Evolutionary conservation across 225 moss, liverwort and hornwort genomes (phyloP).

Genomic region (Anthoceros angustus): DNA sequence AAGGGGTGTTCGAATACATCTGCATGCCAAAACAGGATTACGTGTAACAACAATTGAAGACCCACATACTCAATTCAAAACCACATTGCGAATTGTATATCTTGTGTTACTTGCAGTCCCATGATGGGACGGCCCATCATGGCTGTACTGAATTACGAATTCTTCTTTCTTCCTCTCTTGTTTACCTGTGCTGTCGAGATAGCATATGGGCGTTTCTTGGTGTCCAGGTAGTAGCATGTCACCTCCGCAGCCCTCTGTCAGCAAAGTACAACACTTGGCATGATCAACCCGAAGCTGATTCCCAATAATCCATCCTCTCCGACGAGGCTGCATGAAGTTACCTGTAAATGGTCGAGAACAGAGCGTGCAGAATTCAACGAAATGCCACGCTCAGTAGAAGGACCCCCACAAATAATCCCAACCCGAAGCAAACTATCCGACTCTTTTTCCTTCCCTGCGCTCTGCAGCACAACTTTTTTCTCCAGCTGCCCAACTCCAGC

Average conservation of each 20-base stretch:
- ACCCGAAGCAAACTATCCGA: slow-evolving; percentile 34
- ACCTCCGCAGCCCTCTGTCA: slow-evolving; percentile 40
- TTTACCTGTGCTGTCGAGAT: slow-evolving; percentile 42
- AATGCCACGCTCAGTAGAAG: slow-evolving; percentile 84
- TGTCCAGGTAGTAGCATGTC: slow-evolving; percentile 41
- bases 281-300: too few relatives aligned
- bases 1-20: slow-evolving; percentile 97
- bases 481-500: too few relatives aligned
- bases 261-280: neutral
- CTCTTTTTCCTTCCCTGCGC: neutral
- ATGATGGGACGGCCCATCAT: neutral
- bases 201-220: slow-evolving; percentile 30
- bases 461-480: neutral
- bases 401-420: slow-evolving; percentile 75
- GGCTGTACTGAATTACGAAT: neutral
- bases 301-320: too few relatives aligned
- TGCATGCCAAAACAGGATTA: slow-evolving; percentile 11
- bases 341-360: slow-evolving; percentile 79
- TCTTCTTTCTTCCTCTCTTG: too few relatives aligned
- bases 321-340: slow-evolving; percentile 4
- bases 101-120: too few relatives aligned
- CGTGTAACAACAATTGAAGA: neutral
- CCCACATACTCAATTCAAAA: neutral
- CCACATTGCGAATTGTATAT: neutral
- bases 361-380: slow-evolving; percentile 92